A percentile compares a stretch with the other conserved stretches of the same genome.
Evolutionary conservation across 2,329 filamentous ascomycete species (phyloP).

Genomic region (Diaporthe ilicicola): DNA sequence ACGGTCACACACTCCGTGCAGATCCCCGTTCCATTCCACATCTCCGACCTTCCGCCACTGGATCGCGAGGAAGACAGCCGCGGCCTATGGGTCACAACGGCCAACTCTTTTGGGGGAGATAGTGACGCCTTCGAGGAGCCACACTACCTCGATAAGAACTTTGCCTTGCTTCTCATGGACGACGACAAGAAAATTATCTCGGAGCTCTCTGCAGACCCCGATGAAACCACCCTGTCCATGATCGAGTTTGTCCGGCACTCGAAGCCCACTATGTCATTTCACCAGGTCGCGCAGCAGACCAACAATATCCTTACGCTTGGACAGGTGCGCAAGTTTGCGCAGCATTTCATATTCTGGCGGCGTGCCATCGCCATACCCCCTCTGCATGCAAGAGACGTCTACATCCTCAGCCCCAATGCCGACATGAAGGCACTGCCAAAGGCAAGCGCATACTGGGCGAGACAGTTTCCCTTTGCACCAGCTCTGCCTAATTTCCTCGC

Average conservation of each 20-base stretch:
- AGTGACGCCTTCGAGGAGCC: conserved; percentile 71
- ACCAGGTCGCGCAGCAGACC: conserved; percentile 70
- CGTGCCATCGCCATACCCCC: conserved; percentile 91
- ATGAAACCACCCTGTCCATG: conserved; percentile 79
- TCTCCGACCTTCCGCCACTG: conserved; percentile 72
- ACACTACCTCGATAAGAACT: conserved; percentile 81
- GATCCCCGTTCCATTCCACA: conserved; percentile 72
- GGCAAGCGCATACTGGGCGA: conserved; percentile 77
- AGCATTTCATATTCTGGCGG: conserved; percentile 96
- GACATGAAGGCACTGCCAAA: conserved; percentile 75
- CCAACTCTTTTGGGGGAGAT: conserved; percentile 76
- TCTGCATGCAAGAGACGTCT: conserved; percentile 87
- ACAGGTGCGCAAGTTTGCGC: conserved; percentile 86
- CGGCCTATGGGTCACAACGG: conserved; percentile 87
- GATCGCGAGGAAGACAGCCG: conserved; percentile 74
- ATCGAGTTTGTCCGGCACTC: conserved; percentile 83
- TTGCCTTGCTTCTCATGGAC: conserved; percentile 83
- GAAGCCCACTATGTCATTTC: conserved; percentile 72
- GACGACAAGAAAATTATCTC: conserved; percentile 79
- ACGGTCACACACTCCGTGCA: conserved; percentile 70
- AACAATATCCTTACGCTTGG: conserved; percentile 77
- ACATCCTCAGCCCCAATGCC: conserved; percentile 91
- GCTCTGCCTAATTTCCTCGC: conserved; percentile 88
- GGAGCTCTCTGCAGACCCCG: conserved; percentile 79
- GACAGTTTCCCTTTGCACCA: conserved; percentile 83